Percentiles rank a stretch among this genome's conserved stretches.
Conservation (phyloP, 2,329 filamentous ascomycete species). For the Talaromyces sp. region DNA sequence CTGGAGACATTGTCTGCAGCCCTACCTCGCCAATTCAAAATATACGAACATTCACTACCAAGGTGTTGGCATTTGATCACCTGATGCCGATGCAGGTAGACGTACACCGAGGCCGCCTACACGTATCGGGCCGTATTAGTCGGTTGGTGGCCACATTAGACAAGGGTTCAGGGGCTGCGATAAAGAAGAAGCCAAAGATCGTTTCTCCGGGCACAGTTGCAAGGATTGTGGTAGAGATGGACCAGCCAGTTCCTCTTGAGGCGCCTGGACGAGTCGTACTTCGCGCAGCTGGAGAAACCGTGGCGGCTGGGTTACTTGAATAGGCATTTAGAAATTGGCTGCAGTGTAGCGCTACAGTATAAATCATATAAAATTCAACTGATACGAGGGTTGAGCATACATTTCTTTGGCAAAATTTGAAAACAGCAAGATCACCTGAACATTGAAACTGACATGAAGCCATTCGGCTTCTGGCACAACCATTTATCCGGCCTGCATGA, state of each 20-base stretch:
- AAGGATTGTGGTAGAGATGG: slow-evolving; percentile 69
- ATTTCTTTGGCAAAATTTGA: too few relatives aligned
- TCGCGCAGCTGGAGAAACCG: slow-evolving; percentile 71
- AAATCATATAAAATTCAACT: background rate
- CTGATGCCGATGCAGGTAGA: slow-evolving; percentile 85
- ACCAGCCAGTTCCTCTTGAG: slow-evolving; percentile 72
- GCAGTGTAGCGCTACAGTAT: background rate
- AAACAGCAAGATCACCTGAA: too few relatives aligned
- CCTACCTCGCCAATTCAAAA: slow-evolving; percentile 63
- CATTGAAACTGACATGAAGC: too few relatives aligned
- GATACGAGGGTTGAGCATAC: too few relatives aligned
- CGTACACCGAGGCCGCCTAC: slow-evolving; percentile 77
- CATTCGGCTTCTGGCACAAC: too few relatives aligned
- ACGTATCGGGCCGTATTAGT: slow-evolving; percentile 69
- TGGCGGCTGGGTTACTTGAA: slow-evolving; percentile 83
- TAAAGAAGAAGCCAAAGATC: slow-evolving; percentile 80
- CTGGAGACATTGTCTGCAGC: slow-evolving; percentile 82
- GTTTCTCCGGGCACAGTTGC: slow-evolving; percentile 76
- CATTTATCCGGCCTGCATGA: too few relatives aligned
- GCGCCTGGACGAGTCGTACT: slow-evolving; percentile 74
- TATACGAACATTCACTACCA: slow-evolving; percentile 70
- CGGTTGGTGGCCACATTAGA: slow-evolving; percentile 70
- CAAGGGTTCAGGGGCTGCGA: slow-evolving; percentile 67
- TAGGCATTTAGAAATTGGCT: slow-evolving; percentile 24
- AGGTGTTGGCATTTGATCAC: slow-evolving; percentile 84